Conservation (phyloP, 306 rosid species). For the Elaeagnus macrophylla region DNA sequence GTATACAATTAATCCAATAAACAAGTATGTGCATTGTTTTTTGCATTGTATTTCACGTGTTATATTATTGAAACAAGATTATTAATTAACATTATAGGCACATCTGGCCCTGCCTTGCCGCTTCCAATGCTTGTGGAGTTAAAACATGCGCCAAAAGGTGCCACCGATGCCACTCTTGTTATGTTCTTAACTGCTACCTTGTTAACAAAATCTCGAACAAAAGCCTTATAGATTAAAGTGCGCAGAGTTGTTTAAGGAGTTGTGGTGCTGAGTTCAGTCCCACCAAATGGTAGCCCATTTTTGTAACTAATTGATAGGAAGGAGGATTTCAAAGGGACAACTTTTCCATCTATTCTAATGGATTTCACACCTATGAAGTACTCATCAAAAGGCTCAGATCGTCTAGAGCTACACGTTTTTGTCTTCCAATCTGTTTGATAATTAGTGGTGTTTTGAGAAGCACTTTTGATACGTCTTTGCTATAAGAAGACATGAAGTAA, state of each 20-base stretch:
- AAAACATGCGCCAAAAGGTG: conserved; percentile 36
- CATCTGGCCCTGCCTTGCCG: conserved; percentile 18
- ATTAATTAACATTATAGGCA: conserved; percentile 27
- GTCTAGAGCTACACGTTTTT: conserved; percentile 13
- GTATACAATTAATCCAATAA: no score
- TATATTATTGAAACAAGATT: no score
- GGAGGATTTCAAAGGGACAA: conserved; percentile 13
- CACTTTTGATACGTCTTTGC: conserved; percentile 1
- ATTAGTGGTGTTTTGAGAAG: conserved; percentile 20
- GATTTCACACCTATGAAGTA: conserved; percentile 28
- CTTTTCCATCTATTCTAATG: conserved; percentile 20
- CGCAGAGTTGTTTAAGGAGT: conserved; percentile 18
- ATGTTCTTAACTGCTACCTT: conserved; percentile 16
- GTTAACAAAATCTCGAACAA: conserved; percentile 23
- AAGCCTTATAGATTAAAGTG: conserved; percentile 12
- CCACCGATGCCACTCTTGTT: conserved; percentile 22
- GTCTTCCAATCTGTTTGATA: conserved; percentile 3
- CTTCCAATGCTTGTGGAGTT: conserved; percentile 15
- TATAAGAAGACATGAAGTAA: conserved; percentile 3
- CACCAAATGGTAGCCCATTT: conserved; percentile 16
- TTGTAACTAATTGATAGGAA: conserved; percentile 12
- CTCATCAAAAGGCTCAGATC: conserved; percentile 18
- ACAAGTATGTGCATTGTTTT: no score
- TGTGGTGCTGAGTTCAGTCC: conserved; percentile 26
- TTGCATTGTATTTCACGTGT: no score